Conservation (phyloP, 139 green algal genomes). For the Medakamo hakoo region DNA sequence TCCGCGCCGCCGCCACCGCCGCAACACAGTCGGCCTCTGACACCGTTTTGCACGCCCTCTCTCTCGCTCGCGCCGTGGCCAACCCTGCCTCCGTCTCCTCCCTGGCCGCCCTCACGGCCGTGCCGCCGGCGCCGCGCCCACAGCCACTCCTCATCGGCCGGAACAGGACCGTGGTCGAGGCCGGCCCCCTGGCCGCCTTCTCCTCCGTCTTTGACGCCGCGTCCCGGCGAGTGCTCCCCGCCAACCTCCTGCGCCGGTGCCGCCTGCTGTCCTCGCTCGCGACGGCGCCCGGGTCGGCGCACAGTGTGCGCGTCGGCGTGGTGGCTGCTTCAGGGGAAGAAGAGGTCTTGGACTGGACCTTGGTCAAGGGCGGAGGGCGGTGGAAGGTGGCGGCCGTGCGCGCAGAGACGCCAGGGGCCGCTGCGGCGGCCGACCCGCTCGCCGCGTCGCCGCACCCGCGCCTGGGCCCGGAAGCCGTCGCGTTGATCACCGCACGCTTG, state of each 20-base stretch:
- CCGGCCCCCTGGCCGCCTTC: slow-evolving; percentile 9
- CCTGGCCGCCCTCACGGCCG: neutral
- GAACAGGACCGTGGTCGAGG: no score
- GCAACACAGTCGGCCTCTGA: slow-evolving; percentile 6
- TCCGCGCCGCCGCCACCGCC: slow-evolving; percentile 4
- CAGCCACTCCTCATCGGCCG: neutral
- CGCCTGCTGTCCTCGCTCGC: slow-evolving; percentile 34
- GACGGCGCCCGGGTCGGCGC: slow-evolving; percentile 4
- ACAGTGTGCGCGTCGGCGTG: slow-evolving; percentile 22
- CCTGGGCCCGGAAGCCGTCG: neutral
- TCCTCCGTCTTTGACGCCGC: slow-evolving; percentile 8
- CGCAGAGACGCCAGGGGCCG: neutral
- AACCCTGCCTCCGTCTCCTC: no score
- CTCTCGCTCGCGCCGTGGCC: no score
- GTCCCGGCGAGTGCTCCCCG: slow-evolving; percentile 28
- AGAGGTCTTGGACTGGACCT: slow-evolving; percentile 21
- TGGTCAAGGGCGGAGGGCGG: neutral
- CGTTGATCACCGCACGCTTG: neutral
- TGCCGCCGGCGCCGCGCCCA: neutral
- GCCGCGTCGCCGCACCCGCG: neutral
- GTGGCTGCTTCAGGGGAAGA: slow-evolving; percentile 26
- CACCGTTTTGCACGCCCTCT: no score
- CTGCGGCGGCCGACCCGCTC: neutral
- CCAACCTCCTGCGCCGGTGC: slow-evolving; percentile 40
- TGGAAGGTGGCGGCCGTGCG: neutral